Base-by-base conservation (phyloP, 2,329 filamentous ascomycete species). In the Alternaria brassicicola region DNA sequence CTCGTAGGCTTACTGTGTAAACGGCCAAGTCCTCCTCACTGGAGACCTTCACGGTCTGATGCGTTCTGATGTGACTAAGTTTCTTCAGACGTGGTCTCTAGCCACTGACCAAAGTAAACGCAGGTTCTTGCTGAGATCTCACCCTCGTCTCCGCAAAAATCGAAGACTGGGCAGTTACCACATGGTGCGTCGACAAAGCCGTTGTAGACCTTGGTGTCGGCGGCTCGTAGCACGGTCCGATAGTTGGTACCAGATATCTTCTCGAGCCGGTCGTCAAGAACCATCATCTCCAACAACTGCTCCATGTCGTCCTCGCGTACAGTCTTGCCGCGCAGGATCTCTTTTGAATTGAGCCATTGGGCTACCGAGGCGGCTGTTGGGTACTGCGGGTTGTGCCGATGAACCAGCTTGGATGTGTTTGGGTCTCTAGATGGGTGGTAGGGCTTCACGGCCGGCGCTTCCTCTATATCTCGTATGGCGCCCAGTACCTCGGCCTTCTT, bases 81-180 rank as follows among this genome's bases (percentile, higher is more conserved):
- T 39, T 69, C 66, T 38, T 72, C 73, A 1, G 72, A 74, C 31
- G 71, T 64, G 1, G 73, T 75, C 42, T 69, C 70, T 19, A 97
- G 78, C 95, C 95, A 99, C 51, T 88, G 86, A 63, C 90, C 86
- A 72, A 96, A 97, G 74, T 99, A 99, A 52, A 92, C 89, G 78
- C 95, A 99, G 49, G 90, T 96, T 64, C 88, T 89, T 0, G 94
- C 92, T 70, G 89, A 96, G 21, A 99, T 92, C 0, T 93, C 92
- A 0, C 94, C 94, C 6, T 92, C 93, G 60, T 96, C 92, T 65
- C 92, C 90, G 75, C 95, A 99, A 2, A 98, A 84, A 57, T 95
- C 90, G 75, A 97, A 97, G 2, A 97, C 94, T 0, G 95, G 95
- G 77, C 95, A 99, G 54, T 88, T 85, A 2, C 94, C 93, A 76